These are phyloP conservation scores for Afroboletus lepidellus DNA, from an alignment of 1,284 basidiomycete species.

Conservation along the genomic window DNA sequence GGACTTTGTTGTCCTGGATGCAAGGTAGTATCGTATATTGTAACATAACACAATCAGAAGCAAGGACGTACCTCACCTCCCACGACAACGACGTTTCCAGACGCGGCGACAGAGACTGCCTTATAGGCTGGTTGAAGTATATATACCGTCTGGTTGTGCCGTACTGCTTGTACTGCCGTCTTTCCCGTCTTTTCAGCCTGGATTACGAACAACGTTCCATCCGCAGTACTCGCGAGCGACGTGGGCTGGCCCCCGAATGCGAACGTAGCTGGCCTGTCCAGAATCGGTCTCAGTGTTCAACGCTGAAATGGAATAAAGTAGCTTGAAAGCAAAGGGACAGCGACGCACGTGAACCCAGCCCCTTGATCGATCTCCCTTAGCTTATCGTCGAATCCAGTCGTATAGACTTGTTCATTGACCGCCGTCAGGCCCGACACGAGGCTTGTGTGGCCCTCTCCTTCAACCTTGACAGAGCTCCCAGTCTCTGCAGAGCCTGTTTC, in stretches of 20 bases:
- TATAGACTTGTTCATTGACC: slow-evolving; percentile 55
- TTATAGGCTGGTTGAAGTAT: slow-evolving; percentile 53
- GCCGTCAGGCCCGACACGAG: slow-evolving; percentile 67
- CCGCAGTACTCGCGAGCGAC: slow-evolving; percentile 56
- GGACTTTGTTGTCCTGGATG: slow-evolving; percentile 60
- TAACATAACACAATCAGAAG: not conserved
- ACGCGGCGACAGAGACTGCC: slow-evolving; percentile 58
- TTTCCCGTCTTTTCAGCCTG: slow-evolving; percentile 47
- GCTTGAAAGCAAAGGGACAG: not conserved
- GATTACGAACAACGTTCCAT: slow-evolving; percentile 70
- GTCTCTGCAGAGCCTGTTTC: slow-evolving; percentile 36
- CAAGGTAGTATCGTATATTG: not conserved
- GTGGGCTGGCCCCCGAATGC: slow-evolving; percentile 71
- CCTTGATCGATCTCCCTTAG: slow-evolving; percentile 62
- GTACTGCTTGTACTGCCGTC: slow-evolving; percentile 64
- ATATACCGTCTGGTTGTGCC: slow-evolving; percentile 64
- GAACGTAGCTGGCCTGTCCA: slow-evolving; percentile 45
- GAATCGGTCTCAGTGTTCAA: not conserved
- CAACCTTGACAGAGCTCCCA: slow-evolving; percentile 40
- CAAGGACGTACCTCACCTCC: slow-evolving; percentile 64
- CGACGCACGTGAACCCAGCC: slow-evolving; percentile 55
- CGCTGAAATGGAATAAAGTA: not conserved
- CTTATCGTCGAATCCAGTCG: slow-evolving; percentile 79
- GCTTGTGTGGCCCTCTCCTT: slow-evolving; percentile 70
- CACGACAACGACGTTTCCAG: slow-evolving; percentile 59